Percentiles rank a stretch among this genome's conserved stretches.
Evolutionary conservation across 441 rosid species (phyloP).

Genomic region (Adansonia gregorii): DNA sequence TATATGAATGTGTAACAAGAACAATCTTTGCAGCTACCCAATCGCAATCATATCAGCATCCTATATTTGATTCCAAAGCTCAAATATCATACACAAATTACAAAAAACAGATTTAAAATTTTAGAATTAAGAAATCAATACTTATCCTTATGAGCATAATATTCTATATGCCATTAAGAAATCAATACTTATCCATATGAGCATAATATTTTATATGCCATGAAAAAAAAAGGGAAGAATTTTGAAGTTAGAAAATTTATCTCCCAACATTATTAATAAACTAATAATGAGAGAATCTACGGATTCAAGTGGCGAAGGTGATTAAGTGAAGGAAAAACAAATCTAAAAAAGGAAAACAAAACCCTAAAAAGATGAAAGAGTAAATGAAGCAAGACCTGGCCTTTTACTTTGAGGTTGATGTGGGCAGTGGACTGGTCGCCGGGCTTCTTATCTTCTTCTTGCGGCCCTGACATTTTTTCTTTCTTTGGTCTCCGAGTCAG

Average conservation of each 20-base stretch:
- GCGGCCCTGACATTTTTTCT: constrained; percentile 6
- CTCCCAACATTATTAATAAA: background rate
- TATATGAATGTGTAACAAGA: background rate
- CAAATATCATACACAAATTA: background rate
- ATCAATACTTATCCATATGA: background rate
- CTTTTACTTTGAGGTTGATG: constrained; percentile 91
- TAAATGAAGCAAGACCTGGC: constrained; percentile 58
- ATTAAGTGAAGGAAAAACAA: background rate
- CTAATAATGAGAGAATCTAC: background rate
- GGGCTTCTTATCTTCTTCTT: constrained; percentile 69
- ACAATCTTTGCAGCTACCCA: background rate
- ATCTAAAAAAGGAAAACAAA: background rate
- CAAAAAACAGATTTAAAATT: background rate
- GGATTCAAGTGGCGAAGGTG: background rate
- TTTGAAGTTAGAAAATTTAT: background rate
- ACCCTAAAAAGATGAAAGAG: background rate
- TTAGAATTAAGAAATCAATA: background rate
- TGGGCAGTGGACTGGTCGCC: constrained; percentile 59
- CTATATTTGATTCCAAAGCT: background rate
- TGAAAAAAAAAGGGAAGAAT: background rate
- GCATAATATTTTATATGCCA: background rate
- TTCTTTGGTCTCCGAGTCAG: background rate
- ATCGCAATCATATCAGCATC: background rate
- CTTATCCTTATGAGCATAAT: background rate
- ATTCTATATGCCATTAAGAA: background rate